Evolutionary conservation across 345 rosid genomes (phyloP).

Genomic region (Heritiera littoralis): DNA sequence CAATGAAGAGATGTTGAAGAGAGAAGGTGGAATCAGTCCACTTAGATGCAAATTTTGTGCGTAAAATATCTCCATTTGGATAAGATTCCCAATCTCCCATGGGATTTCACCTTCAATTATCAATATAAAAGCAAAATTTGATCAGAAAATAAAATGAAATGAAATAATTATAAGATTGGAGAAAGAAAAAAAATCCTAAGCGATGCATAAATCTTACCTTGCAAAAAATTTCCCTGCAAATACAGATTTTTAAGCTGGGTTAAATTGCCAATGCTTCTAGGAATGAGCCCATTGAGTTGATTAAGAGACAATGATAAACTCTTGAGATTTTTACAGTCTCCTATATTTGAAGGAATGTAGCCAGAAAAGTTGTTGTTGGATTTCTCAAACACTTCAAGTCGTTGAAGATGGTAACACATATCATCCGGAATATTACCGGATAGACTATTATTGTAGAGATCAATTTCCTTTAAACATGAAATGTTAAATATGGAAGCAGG

Average conservation of each 20-base stretch:
- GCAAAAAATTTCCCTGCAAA: too few relatives aligned
- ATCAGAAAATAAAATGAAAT: too few relatives aligned
- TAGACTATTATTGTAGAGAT: not conserved
- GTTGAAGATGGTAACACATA: constrained; percentile 7
- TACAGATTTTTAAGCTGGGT: not conserved
- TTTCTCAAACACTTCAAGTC: not conserved
- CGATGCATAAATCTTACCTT: too few relatives aligned
- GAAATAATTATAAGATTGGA: too few relatives aligned
- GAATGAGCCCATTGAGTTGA: not conserved
- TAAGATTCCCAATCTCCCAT: not conserved
- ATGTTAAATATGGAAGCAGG: not conserved
- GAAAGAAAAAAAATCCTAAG: too few relatives aligned
- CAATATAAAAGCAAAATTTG: too few relatives aligned
- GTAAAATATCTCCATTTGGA: not conserved
- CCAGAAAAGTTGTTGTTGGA: not conserved
- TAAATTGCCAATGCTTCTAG: constrained; percentile 3
- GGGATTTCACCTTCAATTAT: constrained; percentile 5
- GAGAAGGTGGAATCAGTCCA: not conserved
- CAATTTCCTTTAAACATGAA: not conserved
- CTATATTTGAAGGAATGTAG: not conserved
- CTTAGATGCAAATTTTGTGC: not conserved
- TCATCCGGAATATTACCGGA: not conserved
- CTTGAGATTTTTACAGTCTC: not conserved
- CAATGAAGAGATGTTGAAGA: constrained; percentile 1
- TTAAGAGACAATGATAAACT: not conserved